These are phyloP conservation scores for Candida tropicalis DNA, from an alignment of 1,139 yeast species.

Conservation along the genomic window DNA sequence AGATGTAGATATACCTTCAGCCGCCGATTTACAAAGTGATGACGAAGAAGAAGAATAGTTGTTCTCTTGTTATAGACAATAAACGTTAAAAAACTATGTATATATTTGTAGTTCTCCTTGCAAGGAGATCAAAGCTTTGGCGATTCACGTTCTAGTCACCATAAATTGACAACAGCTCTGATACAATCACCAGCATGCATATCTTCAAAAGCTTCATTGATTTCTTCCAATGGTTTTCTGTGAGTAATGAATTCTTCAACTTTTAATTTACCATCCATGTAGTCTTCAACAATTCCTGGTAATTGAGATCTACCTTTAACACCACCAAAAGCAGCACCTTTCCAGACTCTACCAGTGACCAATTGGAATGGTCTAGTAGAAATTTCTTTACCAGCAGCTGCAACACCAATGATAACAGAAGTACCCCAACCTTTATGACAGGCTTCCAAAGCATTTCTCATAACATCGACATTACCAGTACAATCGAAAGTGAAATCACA, in stretches of 20 bases:
- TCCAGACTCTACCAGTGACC: slow-evolving; percentile 98
- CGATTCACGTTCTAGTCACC: slow-evolving; percentile 19
- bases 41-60: slow-evolving; percentile 20
- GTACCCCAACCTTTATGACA: slow-evolving; percentile 99
- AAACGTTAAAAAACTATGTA: slow-evolving; percentile 1
- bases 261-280: slow-evolving; percentile 78
- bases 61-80: slow-evolving; percentile 8
- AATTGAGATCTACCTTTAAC: slow-evolving; percentile 96
- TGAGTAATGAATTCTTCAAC: slow-evolving; percentile 96
- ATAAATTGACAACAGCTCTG: slow-evolving; percentile 77
- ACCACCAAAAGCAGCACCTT: slow-evolving; percentile 98
- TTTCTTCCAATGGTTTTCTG: slow-evolving; percentile 73
- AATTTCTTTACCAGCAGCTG: slow-evolving; percentile 97
- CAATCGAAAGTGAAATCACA: slow-evolving; percentile 95
- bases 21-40: slow-evolving; percentile 20
- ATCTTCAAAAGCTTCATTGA: slow-evolving; percentile 90
- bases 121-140: slow-evolving; percentile 9
- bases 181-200: slow-evolving; percentile 94
- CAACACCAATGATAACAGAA: slow-evolving; percentile 94
- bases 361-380: slow-evolving; percentile 97
- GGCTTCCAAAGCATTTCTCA: slow-evolving; percentile 95
- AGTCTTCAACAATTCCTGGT: slow-evolving; percentile 87
- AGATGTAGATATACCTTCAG: slow-evolving; percentile 18
- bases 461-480: slow-evolving; percentile 93
- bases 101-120: slow-evolving; percentile 1